Conservation (phyloP, 768 basidiomycete genomes). For the Stropharia rugosoannulata region DNA sequence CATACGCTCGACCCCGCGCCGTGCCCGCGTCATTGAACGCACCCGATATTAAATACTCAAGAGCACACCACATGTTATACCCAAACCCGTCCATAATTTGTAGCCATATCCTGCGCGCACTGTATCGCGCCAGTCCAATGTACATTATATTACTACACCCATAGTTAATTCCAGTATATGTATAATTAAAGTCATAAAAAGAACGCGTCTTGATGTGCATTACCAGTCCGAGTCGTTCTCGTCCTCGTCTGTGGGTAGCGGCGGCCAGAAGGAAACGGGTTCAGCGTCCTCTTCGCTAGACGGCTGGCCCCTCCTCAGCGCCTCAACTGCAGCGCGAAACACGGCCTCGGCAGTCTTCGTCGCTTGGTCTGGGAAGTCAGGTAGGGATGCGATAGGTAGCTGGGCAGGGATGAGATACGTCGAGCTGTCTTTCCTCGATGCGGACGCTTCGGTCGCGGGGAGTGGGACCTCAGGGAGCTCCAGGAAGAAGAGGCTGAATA, state of each 20-base stretch:
- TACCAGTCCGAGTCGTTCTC: conserved; percentile 28
- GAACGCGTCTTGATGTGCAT: too few relatives aligned
- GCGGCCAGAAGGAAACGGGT: conserved; percentile 36
- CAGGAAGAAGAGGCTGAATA: conserved; percentile 58
- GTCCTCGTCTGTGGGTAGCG: conserved; percentile 30
- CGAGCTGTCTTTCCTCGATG: neutral
- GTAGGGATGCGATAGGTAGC: conserved; percentile 34
- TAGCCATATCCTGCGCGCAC: too few relatives aligned
- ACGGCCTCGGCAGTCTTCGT: conserved; percentile 51
- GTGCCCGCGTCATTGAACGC: conserved; percentile 6
- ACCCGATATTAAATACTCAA: conserved; percentile 4
- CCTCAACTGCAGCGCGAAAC: conserved; percentile 21
- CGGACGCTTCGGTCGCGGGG: neutral
- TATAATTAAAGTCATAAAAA: too few relatives aligned
- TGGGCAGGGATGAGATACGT: conserved; percentile 27
- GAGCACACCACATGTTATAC: neutral
- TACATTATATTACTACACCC: neutral
- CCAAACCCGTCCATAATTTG: too few relatives aligned
- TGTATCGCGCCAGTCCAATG: too few relatives aligned
- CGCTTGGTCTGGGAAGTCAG: conserved; percentile 57
- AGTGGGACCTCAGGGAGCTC: conserved; percentile 31
- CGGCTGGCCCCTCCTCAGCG: conserved; percentile 13
- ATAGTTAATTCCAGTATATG: too few relatives aligned
- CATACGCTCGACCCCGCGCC: conserved; percentile 43
- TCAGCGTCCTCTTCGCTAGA: conserved; percentile 15